A percentile compares a stretch with the other conserved stretches of the same genome.
These are phyloP conservation scores for Thermomucor indicae-seudaticae DNA, from an alignment of 371 early-diverging fungal species.

Conservation along the genomic window DNA sequence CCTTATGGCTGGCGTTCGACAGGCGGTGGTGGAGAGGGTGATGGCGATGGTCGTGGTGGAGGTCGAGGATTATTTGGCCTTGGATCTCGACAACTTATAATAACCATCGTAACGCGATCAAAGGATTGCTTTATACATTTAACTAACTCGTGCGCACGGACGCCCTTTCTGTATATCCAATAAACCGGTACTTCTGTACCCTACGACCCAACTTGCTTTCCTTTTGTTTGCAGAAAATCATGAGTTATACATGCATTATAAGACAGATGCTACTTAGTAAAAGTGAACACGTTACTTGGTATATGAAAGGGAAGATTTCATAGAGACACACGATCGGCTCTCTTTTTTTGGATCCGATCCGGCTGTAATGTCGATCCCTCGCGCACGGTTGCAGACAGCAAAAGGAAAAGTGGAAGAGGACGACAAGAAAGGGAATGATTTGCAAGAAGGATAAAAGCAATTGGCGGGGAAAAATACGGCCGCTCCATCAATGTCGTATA, in stretches of 20 bases:
- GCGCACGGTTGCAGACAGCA: neutral
- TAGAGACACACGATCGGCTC: neutral
- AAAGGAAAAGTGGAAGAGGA: neutral
- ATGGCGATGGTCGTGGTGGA: slow-evolving; percentile 3
- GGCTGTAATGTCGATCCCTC: neutral
- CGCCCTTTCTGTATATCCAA: neutral
- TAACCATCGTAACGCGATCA: neutral
- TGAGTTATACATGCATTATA: too few species aligned
- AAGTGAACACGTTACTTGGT: too few species aligned
- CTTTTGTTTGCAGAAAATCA: neutral
- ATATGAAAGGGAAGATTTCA: too few species aligned
- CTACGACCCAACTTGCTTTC: neutral
- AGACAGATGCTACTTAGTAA: too few species aligned
- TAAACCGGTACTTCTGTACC: neutral
- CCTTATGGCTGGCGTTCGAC: neutral
- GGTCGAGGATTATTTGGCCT: slow-evolving; percentile 11
- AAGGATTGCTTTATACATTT: neutral
- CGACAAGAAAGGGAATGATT: slow-evolving; percentile 8
- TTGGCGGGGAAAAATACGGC: neutral
- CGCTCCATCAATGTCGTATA: too few species aligned
- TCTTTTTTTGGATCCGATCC: neutral
- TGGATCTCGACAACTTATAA: slow-evolving; percentile 1
- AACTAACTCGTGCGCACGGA: neutral
- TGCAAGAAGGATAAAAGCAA: slow-evolving; percentile 2
- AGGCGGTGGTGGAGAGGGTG: slow-evolving; percentile 2